phyloP scores from a whole-genome alignment of 108 stramenopile genomes.

The Epithemia pelagica region DNA sequence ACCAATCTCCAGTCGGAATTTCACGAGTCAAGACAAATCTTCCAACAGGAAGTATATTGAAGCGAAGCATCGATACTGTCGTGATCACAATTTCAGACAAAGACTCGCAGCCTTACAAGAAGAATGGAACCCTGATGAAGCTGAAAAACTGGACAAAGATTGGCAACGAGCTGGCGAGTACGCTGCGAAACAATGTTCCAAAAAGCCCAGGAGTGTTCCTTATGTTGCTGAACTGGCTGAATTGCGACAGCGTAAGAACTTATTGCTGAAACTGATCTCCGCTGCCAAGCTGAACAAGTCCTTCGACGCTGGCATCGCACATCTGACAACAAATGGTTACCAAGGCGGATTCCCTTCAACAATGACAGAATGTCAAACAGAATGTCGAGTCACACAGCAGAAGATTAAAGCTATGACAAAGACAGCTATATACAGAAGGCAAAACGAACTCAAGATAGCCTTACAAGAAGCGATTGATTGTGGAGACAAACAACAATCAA shows the following conservation, averaged over 20 bases:
- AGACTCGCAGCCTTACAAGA: neutral
- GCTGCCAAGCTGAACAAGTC: neutral
- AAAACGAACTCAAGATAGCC: neutral
- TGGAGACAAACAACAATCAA: too few relatives aligned
- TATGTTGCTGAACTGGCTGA: neutral
- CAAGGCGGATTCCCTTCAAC: neutral
- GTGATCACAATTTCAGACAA: neutral
- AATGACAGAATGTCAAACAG: neutral
- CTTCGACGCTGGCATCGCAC: neutral
- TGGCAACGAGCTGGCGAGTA: neutral
- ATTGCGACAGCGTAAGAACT: neutral
- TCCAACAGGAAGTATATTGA: neutral
- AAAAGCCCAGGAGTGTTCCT: neutral
- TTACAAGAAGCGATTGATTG: neutral
- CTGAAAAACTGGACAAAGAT: neutral
- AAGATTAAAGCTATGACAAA: neutral
- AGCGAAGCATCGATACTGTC: neutral
- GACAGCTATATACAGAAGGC: neutral
- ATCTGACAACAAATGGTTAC: neutral
- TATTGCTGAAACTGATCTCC: neutral
- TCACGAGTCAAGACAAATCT: neutral
- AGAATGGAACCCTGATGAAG: neutral
- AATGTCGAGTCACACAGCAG: neutral
- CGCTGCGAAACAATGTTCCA: neutral
- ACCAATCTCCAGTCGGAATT: neutral